Base-by-base conservation (phyloP, 768 basidiomycete species). In the Gautieria morchelliformis region DNA sequence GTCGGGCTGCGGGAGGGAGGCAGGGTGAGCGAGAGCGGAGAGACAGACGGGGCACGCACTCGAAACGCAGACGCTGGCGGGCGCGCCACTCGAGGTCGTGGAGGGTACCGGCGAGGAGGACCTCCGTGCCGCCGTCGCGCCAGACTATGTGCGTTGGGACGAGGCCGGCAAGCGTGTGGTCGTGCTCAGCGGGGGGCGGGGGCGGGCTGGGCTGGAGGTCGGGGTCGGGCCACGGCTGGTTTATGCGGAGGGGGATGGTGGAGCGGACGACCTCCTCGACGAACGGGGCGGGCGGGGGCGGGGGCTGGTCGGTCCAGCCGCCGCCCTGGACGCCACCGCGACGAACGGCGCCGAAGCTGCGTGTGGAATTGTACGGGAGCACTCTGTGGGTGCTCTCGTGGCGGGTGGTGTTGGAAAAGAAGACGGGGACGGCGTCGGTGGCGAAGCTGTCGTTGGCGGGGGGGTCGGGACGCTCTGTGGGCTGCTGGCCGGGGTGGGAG, bases 51-150 rank as follows among this genome's bases (percentile, higher is more conserved):
- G n/a, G 37, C 3, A 49, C 56, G 19, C 45, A 57, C 56, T 57
- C 56, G 30, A 57, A 48, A 19, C 48, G 48, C 15, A 57, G 2
- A 7, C 56, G 45, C 22, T 57, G 32, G 19, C 58, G 49, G 52
- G 51, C 41, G 10, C 58, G 15, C 86, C 85, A 61, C 84, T 83
- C 87, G 85, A 89, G 58, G 85, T 84, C 78, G 63, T 89, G 84
- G 4, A 85, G 85, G 6, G 87, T 85, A 55, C 87, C 76, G 3
- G 84, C 82, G 24, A 90, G 75, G n/a, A 75, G 63, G 14, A 90
- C 86, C 15, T 75, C 73, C 60, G 74, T 80, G 4, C 82, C 86
- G 3, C 79, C 80, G 20, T 83, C 84, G 48, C 69, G 72, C 87
- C 87, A 90, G 6, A 74, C 72, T 57, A 89, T 82, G 63, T 73